Conservation (phyloP, 2,329 filamentous ascomycete genomes). For the Byssothecium circinans region DNA sequence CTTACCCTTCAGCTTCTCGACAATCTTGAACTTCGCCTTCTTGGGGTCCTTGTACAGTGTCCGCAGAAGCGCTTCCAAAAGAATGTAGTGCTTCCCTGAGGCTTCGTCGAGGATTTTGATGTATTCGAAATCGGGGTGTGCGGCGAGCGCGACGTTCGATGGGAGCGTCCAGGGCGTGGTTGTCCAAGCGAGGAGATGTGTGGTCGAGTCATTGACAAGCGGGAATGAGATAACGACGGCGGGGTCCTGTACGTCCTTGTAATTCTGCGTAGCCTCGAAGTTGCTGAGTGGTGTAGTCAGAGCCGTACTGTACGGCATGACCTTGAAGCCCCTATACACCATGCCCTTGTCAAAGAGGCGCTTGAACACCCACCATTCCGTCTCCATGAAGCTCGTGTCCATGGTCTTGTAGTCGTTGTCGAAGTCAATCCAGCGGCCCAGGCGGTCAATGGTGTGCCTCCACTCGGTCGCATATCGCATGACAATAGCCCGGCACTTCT, state of each 20-base stretch:
- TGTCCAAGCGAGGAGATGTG: conserved; percentile 78
- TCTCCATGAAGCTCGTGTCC: conserved; percentile 95
- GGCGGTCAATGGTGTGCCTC: conserved; percentile 81
- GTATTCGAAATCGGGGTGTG: conserved; percentile 82
- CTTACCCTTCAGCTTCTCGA: conserved; percentile 77
- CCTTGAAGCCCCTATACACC: conserved; percentile 86
- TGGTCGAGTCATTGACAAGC: conserved; percentile 73
- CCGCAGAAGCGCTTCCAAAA: conserved; percentile 77
- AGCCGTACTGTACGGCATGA: conserved; percentile 94
- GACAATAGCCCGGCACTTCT: conserved; percentile 87
- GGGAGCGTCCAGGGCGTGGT: conserved; percentile 88
- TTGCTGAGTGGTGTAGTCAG: conserved; percentile 88
- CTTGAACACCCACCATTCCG: conserved; percentile 96
- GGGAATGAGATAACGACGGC: conserved; percentile 89
- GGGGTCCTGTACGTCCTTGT: conserved; percentile 89
- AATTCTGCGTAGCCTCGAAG: conserved; percentile 93
- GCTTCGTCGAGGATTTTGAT: conserved; percentile 82
- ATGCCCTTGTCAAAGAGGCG: conserved; percentile 85
- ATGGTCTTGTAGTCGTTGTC: conserved; percentile 99
- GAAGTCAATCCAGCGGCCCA: conserved; percentile 96
- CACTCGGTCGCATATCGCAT: conserved; percentile 89
- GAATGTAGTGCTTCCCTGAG: conserved; percentile 79
- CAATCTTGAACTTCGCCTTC: conserved; percentile 86
- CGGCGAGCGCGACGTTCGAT: conserved; percentile 75
- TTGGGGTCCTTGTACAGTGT: conserved; percentile 94